Evolutionary conservation across 73 alveolate genomes (phyloP).

Genomic region (Paramecium bursaria): DNA sequence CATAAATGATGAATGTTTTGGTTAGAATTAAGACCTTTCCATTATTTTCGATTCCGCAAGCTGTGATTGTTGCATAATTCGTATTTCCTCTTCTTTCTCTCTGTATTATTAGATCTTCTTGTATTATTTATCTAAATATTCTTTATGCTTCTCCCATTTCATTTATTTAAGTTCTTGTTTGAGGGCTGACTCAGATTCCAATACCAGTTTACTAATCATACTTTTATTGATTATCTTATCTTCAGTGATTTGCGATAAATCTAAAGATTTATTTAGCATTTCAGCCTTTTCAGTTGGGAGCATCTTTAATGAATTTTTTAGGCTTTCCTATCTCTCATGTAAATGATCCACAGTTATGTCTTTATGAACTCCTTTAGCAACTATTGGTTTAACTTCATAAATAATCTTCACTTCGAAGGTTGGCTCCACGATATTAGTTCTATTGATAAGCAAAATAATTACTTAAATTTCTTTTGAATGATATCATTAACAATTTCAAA

Average conservation of each 20-base stretch:
- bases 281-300: constrained; percentile 20
- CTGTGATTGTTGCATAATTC: background rate
- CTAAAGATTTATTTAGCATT: constrained; percentile 17
- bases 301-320: constrained; percentile 15
- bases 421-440: constrained; percentile 50
- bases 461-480: constrained; percentile 35
- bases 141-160: constrained; percentile 49
- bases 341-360: background rate
- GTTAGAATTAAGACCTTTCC: background rate
- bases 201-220: background rate
- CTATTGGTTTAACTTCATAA: constrained; percentile 49
- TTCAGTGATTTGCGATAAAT: constrained; percentile 32
- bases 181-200: background rate
- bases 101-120: constrained; percentile 30
- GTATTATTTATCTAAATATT: constrained; percentile 41
- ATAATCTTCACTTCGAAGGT: background rate
- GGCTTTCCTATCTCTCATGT: background rate
- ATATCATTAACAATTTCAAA: constrained; percentile 49
- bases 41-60: background rate
- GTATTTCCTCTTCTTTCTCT: constrained; percentile 7
- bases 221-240: constrained; percentile 35
- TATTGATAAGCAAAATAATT: background rate
- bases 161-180: constrained; percentile 20
- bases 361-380: constrained; percentile 39
- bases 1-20: constrained; percentile 12